Conservation (phyloP, 108 stramenopile genomes). For the Cylindrotheca closterium region DNA sequence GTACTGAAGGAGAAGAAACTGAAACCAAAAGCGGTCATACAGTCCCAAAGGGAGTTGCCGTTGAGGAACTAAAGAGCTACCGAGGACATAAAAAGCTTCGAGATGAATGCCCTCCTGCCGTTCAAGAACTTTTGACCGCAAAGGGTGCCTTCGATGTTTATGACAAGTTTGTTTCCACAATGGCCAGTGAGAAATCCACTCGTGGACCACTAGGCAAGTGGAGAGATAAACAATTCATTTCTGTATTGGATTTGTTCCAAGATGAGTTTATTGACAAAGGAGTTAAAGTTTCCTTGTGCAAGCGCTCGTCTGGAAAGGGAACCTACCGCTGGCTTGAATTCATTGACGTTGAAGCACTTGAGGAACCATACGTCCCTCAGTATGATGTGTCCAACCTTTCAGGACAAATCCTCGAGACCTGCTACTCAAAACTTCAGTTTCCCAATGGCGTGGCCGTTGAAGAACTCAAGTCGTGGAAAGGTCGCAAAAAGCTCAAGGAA, state of each 20-base stretch:
- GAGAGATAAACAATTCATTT: slow-evolving; percentile 43
- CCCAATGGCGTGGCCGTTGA: slow-evolving; percentile 59
- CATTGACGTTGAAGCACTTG: slow-evolving; percentile 32
- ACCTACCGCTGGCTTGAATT: slow-evolving; percentile 55
- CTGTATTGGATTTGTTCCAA: slow-evolving; percentile 42
- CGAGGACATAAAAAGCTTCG: slow-evolving; percentile 34
- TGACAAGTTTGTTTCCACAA: slow-evolving; percentile 38
- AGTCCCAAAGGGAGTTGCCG: slow-evolving; percentile 48
- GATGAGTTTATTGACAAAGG: slow-evolving; percentile 46
- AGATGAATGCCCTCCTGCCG: slow-evolving; percentile 22
- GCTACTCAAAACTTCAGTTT: slow-evolving; percentile 41
- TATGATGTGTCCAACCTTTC: slow-evolving; percentile 42
- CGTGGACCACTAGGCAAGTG: slow-evolving; percentile 43
- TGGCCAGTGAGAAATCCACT: slow-evolving; percentile 30
- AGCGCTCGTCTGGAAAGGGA: slow-evolving; percentile 30
- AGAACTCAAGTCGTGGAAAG: slow-evolving; percentile 38
- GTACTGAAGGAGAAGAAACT: slow-evolving; percentile 14
- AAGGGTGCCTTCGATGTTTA: slow-evolving; percentile 29
- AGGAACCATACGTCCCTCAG: slow-evolving; percentile 44
- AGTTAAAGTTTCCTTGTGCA: slow-evolving; percentile 48
- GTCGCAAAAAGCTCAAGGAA: slow-evolving; percentile 41
- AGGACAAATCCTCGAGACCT: slow-evolving; percentile 48
- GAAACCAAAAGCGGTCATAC: slow-evolving; percentile 21
- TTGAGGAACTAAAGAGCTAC: slow-evolving; percentile 42
- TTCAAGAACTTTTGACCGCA: slow-evolving; percentile 12